A percentile compares a stretch with the other conserved stretches of the same genome.
Evolutionary conservation across 2,329 filamentous ascomycete species (phyloP).

Genomic region (Fusarium sp.): DNA sequence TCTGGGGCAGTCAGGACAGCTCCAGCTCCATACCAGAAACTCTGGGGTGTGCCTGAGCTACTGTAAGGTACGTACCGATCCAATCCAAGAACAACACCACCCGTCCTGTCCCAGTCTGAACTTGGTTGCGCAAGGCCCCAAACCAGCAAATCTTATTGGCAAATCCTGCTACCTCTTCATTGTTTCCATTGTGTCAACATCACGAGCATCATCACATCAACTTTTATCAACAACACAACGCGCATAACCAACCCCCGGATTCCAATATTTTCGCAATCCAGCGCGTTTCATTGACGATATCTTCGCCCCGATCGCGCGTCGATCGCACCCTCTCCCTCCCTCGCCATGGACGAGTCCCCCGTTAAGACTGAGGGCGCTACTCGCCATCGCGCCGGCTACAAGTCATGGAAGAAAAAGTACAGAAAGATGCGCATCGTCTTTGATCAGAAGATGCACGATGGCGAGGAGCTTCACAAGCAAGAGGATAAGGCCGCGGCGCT

Average conservation of each 20-base stretch:
- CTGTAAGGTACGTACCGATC: slow-evolving; percentile 36
- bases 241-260: not conserved
- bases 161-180: slow-evolving; percentile 21
- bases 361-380: slow-evolving; percentile 59
- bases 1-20: not conserved
- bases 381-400: slow-evolving; percentile 64
- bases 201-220: slow-evolving; percentile 31
- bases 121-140: slow-evolving; percentile 22
- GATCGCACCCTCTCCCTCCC: slow-evolving; percentile 16
- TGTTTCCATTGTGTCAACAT: slow-evolving; percentile 20
- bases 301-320: slow-evolving; percentile 15
- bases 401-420: slow-evolving; percentile 92
- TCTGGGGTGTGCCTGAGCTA: slow-evolving; percentile 21
- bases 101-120: slow-evolving; percentile 14
- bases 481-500: slow-evolving; percentile 85
- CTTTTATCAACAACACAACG: slow-evolving; percentile 16
- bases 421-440: slow-evolving; percentile 87
- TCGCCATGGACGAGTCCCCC: slow-evolving; percentile 50
- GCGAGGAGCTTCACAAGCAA: slow-evolving; percentile 83
- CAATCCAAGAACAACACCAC: slow-evolving; percentile 37
- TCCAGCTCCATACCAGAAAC: not conserved
- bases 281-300: slow-evolving; percentile 20
- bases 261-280: not conserved
- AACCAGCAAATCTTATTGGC: slow-evolving; percentile 29
- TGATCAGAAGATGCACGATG: slow-evolving; percentile 80